Evolutionary conservation across 495 filamentous ascomycete genomes (phyloP).

Genomic region (Aspergillus homomorphus): DNA sequence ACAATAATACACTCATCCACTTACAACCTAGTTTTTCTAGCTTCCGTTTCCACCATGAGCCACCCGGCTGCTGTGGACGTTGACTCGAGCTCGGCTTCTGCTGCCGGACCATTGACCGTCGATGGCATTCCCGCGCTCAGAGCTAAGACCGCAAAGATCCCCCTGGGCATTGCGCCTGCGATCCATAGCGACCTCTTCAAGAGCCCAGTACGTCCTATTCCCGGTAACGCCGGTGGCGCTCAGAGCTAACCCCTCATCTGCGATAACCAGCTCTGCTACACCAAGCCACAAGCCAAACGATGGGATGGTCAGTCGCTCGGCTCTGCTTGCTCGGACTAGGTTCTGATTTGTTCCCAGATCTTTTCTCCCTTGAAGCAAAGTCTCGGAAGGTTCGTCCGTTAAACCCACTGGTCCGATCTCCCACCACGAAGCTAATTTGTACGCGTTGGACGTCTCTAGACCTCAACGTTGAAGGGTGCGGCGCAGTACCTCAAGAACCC

Average conservation of each 20-base stretch:
- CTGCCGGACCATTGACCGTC: conserved; percentile 60
- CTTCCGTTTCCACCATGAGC: conserved; percentile 26
- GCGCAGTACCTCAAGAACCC: conserved; percentile 71
- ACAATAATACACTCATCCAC: not conserved
- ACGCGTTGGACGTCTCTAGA: conserved; percentile 22
- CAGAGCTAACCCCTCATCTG: conserved; percentile 3
- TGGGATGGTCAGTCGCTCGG: conserved; percentile 70
- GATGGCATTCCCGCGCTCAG: conserved; percentile 66
- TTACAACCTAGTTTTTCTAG: not conserved
- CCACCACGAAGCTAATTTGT: conserved; percentile 11
- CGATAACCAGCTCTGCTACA: conserved; percentile 41
- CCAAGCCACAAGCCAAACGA: conserved; percentile 75
- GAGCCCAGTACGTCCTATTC: conserved; percentile 49
- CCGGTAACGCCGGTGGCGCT: not conserved
- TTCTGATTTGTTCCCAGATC: conserved; percentile 25
- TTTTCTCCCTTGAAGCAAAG: conserved; percentile 40
- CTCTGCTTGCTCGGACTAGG: not conserved
- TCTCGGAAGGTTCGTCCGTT: conserved; percentile 34
- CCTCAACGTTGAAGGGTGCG: conserved; percentile 72
- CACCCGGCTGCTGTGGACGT: conserved; percentile 43
- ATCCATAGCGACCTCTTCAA: conserved; percentile 85
- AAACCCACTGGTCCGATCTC: not conserved
- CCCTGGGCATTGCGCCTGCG: conserved; percentile 72
- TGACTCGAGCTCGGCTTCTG: conserved; percentile 37
- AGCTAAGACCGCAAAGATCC: conserved; percentile 61